phyloP scores from a whole-genome alignment of 2,329 filamentous ascomycete genomes.

The Trichoderma citrinoviride region DNA sequence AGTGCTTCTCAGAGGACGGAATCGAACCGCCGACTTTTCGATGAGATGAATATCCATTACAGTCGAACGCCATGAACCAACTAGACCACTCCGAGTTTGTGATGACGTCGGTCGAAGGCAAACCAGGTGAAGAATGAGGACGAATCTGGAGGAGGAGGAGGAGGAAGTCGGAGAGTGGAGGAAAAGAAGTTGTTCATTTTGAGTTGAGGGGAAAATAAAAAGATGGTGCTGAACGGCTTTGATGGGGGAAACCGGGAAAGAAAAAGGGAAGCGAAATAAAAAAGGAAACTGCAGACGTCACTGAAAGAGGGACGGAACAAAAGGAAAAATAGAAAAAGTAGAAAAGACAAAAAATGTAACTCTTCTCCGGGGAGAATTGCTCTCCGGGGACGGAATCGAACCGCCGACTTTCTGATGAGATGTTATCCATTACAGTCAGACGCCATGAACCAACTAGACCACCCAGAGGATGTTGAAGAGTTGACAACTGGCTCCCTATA shows the following conservation, averaged over 20 bases:
- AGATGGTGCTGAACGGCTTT: background rate
- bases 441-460: conserved; percentile 34
- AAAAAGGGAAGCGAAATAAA: background rate
- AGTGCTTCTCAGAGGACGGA: conserved; percentile 29
- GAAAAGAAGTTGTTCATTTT: background rate
- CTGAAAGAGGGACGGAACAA: too few relatives aligned
- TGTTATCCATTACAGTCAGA: conserved; percentile 30
- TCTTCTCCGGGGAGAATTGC: conserved; percentile 25
- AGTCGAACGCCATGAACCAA: conserved; percentile 33
- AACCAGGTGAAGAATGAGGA: background rate
- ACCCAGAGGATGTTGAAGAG: conserved; percentile 27
- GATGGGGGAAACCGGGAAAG: background rate
- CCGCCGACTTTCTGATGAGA: conserved; percentile 32
- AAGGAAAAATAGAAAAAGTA: background rate
- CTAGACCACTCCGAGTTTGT: conserved; percentile 31
- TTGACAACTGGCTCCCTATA: background rate
- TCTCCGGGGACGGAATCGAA: conserved; percentile 33
- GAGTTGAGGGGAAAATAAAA: background rate
- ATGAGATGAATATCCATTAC: conserved; percentile 28
- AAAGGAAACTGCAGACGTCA: background rate
- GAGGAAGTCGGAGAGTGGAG: too few relatives aligned
- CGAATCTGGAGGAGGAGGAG: background rate
- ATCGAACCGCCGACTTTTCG: conserved; percentile 33
- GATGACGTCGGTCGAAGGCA: background rate
- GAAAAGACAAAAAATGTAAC: conserved; percentile 20